A percentile compares a stretch with the other conserved stretches of the same genome.
Conservation (phyloP, 2,329 filamentous ascomycete species). For the Paecilomyces formosus region DNA sequence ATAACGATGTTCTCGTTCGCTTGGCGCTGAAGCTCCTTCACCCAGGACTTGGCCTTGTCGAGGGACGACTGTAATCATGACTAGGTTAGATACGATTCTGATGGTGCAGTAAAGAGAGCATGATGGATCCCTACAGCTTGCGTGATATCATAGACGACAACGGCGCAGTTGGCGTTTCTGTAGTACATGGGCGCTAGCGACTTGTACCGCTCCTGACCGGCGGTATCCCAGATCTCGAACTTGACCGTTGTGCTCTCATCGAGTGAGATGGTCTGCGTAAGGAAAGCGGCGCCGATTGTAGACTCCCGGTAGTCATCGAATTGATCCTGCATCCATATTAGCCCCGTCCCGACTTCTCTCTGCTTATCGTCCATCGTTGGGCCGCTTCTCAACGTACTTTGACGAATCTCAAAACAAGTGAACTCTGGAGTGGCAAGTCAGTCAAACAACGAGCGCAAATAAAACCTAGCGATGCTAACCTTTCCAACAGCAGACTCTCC, state of each 20-base stretch:
- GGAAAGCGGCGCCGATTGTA: conserved; percentile 95
- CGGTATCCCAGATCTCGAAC: conserved; percentile 99
- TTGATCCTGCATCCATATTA: conserved; percentile 65
- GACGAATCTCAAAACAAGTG: conserved; percentile 93
- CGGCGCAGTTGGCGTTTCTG: conserved; percentile 96
- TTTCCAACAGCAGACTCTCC: conserved; percentile 99
- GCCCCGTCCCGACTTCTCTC: background rate
- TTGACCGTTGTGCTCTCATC: conserved; percentile 98
- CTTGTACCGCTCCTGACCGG: conserved; percentile 98
- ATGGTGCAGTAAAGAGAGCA: background rate
- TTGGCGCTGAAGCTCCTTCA: conserved; percentile 96
- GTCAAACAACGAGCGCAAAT: conserved; percentile 17
- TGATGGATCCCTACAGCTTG: conserved; percentile 69
- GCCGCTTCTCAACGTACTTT: conserved; percentile 58
- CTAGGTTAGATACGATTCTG: conserved; percentile 11
- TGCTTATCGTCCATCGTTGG: conserved; percentile 1
- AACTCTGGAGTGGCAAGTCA: conserved; percentile 59
- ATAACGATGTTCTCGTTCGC: conserved; percentile 99
- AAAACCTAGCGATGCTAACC: conserved; percentile 43
- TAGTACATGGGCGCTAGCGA: conserved; percentile 99
- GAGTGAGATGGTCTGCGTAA: conserved; percentile 97
- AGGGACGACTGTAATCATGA: conserved; percentile 64
- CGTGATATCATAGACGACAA: conserved; percentile 98
- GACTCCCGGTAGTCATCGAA: conserved; percentile 98
- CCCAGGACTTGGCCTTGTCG: conserved; percentile 99